Evolutionary conservation across 805 yeast genomes (phyloP).

Genomic region (Pachysolen tannophilus): DNA sequence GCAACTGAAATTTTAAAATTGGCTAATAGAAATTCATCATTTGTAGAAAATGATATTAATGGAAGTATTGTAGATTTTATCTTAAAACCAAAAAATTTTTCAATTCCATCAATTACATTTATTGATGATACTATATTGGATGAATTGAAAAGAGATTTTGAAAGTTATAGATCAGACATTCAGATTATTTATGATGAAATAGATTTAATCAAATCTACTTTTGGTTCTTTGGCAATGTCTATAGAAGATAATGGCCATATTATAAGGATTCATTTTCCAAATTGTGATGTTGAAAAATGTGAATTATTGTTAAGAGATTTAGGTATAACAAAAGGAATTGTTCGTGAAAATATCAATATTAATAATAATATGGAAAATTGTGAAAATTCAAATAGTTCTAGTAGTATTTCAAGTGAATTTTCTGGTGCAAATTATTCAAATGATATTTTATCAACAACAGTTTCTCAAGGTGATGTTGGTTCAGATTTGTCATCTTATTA

Average conservation of each 20-base stretch:
- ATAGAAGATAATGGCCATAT: slow-evolving; percentile 29
- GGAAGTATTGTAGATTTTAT: slow-evolving; percentile 56
- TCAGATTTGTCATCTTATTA: neutral
- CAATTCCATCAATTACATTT: slow-evolving; percentile 31
- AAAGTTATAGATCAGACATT: slow-evolving; percentile 30
- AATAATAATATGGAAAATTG: neutral
- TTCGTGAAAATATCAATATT: slow-evolving; percentile 14
- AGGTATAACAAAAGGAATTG: slow-evolving; percentile 50
- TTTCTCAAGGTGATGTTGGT: neutral
- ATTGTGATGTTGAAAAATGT: slow-evolving; percentile 52
- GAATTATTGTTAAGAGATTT: slow-evolving; percentile 49
- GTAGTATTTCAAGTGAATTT: neutral
- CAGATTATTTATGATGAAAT: slow-evolving; percentile 36
- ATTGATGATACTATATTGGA: slow-evolving; percentile 37
- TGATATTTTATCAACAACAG: neutral
- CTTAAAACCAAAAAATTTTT: slow-evolving; percentile 26
- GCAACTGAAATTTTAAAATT: slow-evolving; percentile 23
- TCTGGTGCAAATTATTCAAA: neutral
- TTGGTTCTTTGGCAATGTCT: slow-evolving; percentile 62
- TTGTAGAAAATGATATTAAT: slow-evolving; percentile 14
- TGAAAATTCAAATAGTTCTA: neutral
- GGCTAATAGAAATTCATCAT: slow-evolving; percentile 25
- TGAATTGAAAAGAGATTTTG: slow-evolving; percentile 27
- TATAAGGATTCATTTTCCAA: slow-evolving; percentile 62
- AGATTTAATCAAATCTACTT: slow-evolving; percentile 34